Percentiles rank a stretch among this genome's conserved stretches.
These are phyloP conservation scores for Myxozyma mucilagina DNA, from an alignment of 805 yeast species.

Conservation along the genomic window DNA sequence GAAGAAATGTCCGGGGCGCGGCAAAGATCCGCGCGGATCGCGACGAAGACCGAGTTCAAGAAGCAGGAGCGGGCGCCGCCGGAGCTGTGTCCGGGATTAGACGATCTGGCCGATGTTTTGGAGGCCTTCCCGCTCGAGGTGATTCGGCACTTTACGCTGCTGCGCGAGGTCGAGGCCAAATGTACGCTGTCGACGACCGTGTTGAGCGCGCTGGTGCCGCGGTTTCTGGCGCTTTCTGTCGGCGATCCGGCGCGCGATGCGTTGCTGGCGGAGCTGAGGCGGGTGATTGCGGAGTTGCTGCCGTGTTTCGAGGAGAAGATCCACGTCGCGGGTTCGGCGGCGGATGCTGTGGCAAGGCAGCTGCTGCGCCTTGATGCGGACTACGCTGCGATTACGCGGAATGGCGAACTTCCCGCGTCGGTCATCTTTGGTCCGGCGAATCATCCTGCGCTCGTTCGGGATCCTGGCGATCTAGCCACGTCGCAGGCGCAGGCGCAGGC, in stretches of 20 bases:
- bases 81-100: slow-evolving; percentile 76
- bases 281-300: slow-evolving; percentile 62
- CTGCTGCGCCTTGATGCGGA: slow-evolving; percentile 75
- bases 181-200: slow-evolving; percentile 74
- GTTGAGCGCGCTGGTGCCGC: slow-evolving; percentile 55
- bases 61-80: slow-evolving; percentile 6
- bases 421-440: slow-evolving; percentile 75
- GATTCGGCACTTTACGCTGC: slow-evolving; percentile 77
- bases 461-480: slow-evolving; percentile 47
- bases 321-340: slow-evolving; percentile 93
- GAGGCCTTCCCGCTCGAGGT: slow-evolving; percentile 87
- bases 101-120: slow-evolving; percentile 86
- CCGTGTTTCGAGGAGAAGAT: slow-evolving; percentile 95
- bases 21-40: slow-evolving; percentile 25
- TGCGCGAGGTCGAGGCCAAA: slow-evolving; percentile 94
- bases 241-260: slow-evolving; percentile 37
- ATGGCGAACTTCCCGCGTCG: slow-evolving; percentile 74
- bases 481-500: slow-evolving; percentile 66
- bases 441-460: slow-evolving; percentile 82
- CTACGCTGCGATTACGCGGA: slow-evolving; percentile 67
- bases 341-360: slow-evolving; percentile 70
- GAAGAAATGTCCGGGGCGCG: too few species aligned
- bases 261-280: slow-evolving; percentile 43
- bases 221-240: slow-evolving; percentile 43
- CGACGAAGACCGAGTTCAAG: slow-evolving; percentile 13